These are phyloP conservation scores for Rutstroemia sp. DNA, from an alignment of 2,329 filamentous ascomycete genomes.

Conservation along the genomic window DNA sequence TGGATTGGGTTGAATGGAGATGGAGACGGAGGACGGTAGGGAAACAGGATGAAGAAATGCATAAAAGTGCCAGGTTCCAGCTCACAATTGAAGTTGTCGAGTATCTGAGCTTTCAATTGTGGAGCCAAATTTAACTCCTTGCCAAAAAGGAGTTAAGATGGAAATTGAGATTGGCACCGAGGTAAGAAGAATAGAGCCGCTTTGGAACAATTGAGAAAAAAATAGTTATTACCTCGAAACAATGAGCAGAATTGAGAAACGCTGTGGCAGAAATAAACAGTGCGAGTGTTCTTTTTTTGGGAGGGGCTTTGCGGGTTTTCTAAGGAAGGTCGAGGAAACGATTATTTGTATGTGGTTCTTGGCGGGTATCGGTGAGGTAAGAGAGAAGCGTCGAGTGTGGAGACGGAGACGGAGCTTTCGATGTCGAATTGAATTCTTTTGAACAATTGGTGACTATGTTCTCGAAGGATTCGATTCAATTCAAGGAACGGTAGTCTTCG, in stretches of 20 bases:
- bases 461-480: neutral
- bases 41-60: neutral
- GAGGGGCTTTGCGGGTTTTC: neutral
- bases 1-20: neutral
- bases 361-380: neutral
- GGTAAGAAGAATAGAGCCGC: neutral
- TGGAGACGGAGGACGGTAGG: neutral
- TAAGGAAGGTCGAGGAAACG: neutral
- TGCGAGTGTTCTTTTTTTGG: neutral
- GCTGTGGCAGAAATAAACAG: neutral
- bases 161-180: slow-evolving; percentile 3
- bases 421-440: neutral
- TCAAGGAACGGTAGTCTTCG: slow-evolving; percentile 1
- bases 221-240: neutral
- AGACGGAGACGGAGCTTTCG: neutral
- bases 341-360: neutral
- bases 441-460: neutral
- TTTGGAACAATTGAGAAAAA: neutral
- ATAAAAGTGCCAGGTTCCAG: neutral
- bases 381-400: neutral
- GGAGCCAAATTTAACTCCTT: slow-evolving; percentile 10
- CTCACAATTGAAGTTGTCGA: slow-evolving; percentile 6
- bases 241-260: neutral
- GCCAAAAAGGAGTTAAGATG: neutral
- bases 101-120: slow-evolving; percentile 9